Evolutionary conservation across 2,329 filamentous ascomycete genomes (phyloP), one percentile per base, ranked within the genome.

Genomic region (Helicocarpus griseus): DNA sequence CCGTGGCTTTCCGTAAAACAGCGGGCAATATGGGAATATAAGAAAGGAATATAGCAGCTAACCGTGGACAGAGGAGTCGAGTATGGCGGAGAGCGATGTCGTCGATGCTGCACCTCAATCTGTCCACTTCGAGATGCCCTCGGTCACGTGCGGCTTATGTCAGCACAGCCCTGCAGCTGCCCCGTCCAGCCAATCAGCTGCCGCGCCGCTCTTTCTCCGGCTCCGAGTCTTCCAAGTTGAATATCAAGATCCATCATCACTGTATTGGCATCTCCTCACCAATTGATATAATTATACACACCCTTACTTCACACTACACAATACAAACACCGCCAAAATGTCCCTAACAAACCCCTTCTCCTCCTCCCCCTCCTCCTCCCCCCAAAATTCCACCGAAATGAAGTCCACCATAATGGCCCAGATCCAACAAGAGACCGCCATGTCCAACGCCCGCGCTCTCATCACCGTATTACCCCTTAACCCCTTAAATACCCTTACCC

Each of bases 391-490:
- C 38, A 61, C 59, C 54, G 66, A 71, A 41, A 60, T 70, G 57
- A 73, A 73, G 77, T 69, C 76, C 73, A 66, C 77, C 49, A 61
- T 87, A 53, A 79, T 85, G 65, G 76, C 79, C 69, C 80, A 85
- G 31, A 73, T 86, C 57, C 77, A 79, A 65, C 68, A 77, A 57
- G 81, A 86, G 69, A 74, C 80, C 56, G 82, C 81, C 67, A 73
- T 86, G 59, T 76, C 73, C 61, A 89, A 89, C 61, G 85, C 84
- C 43, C 78, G 81, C 57, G 74, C 77, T 58, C 74, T 90, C 61
- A 86, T 90, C 61, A 78, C 85, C 69, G 85, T 86, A 73, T 50
- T 73, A 63, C 45, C 29, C 54, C 45, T 22, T 17, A 17, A n/a
- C 5, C 36, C 24, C 47, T 21, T n/a, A n/a, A n/a, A n/a, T n/a